Evolutionary conservation across 306 rosid genomes (phyloP).

Genomic region (Rosa chinensis): DNA sequence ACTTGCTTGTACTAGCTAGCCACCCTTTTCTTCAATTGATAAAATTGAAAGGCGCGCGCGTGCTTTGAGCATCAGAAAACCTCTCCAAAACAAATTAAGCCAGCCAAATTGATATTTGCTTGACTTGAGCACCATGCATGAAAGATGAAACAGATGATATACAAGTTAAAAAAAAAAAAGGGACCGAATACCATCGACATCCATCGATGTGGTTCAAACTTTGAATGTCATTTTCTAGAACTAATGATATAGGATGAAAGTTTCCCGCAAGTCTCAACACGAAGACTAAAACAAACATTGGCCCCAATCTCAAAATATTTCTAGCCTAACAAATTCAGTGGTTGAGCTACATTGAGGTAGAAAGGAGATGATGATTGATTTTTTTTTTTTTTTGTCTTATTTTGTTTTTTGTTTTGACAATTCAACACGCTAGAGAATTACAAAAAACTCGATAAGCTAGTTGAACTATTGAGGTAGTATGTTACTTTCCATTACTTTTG

Average conservation of each 20-base stretch:
- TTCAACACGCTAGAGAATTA: not conserved
- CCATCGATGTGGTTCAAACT: not conserved
- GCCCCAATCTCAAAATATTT: not conserved
- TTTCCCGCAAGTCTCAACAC: not conserved
- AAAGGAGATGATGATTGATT: no score
- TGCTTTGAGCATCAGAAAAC: not conserved
- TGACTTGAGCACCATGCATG: not conserved
- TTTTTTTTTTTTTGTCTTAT: no score
- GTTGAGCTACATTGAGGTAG: not conserved
- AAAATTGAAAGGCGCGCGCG: not conserved
- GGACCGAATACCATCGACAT: not conserved
- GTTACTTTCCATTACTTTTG: not conserved
- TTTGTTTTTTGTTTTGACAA: no score
- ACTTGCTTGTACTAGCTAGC: not conserved
- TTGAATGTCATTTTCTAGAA: constrained; percentile 1
- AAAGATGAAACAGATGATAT: not conserved
- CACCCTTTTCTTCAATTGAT: not conserved
- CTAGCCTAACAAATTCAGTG: not conserved
- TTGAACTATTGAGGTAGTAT: not conserved
- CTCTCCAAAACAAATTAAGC: not conserved
- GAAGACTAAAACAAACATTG: not conserved
- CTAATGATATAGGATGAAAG: not conserved
- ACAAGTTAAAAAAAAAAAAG: not conserved
- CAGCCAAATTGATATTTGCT: not conserved
- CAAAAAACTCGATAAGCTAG: not conserved